phyloP scores from a whole-genome alignment of 106 monocot species.

The Allium sativum region DNA sequence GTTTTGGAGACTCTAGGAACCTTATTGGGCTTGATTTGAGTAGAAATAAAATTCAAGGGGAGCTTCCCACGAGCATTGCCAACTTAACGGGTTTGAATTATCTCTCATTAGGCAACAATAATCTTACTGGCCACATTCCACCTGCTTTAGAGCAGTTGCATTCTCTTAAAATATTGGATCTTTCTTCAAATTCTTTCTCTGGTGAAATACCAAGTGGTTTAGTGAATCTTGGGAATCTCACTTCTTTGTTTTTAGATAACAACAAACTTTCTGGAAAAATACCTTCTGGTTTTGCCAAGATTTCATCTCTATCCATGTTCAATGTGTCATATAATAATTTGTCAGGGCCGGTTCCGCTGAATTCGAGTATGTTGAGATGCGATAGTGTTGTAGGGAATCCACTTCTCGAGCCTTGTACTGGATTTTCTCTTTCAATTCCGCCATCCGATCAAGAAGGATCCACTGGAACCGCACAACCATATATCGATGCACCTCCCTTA shows the following conservation, averaged over 20 bases:
- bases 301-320: conserved; percentile 40
- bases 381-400: conserved; percentile 62
- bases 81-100: conserved; percentile 32
- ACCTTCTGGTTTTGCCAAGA: conserved; percentile 36
- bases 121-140: conserved; percentile 65
- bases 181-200: conserved; percentile 65
- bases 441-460: conserved; percentile 30
- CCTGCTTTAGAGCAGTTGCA: conserved; percentile 30
- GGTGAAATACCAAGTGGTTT: conserved; percentile 63
- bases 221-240: conserved; percentile 54
- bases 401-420: conserved; percentile 43
- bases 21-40: conserved; percentile 63
- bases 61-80: conserved; percentile 39
- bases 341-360: conserved; percentile 59
- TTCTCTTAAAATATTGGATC: conserved; percentile 52
- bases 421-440: conserved; percentile 32
- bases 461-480: conserved; percentile 16
- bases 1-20: conserved; percentile 33
- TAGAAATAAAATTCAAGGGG: conserved; percentile 43
- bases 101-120: conserved; percentile 55
- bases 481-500: conserved; percentile 15
- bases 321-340: conserved; percentile 93
- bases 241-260: conserved; percentile 59
- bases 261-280: conserved; percentile 75
- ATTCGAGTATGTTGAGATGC: conserved; percentile 32